These are phyloP conservation scores for Themeda triandra DNA, from an alignment of 176 grass and related monocot species.

Conservation along the genomic window DNA sequence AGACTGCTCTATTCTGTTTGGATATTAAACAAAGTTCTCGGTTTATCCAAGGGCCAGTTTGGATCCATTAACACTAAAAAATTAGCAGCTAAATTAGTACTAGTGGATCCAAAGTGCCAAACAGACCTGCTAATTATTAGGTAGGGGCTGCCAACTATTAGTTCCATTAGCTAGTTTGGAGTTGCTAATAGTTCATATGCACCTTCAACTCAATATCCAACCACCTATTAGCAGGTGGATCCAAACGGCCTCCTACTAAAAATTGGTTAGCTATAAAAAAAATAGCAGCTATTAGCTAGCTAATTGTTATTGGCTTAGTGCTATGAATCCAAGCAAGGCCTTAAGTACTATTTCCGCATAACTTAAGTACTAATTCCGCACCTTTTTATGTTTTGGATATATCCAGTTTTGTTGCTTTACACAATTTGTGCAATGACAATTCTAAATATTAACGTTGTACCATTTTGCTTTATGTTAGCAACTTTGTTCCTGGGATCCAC, in stretches of 20 bases:
- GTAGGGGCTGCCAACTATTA: background rate
- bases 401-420: background rate
- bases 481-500: constrained; percentile 92
- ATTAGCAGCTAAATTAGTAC: background rate
- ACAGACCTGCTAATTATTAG: background rate
- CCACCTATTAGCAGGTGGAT: background rate
- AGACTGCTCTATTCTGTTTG: background rate
- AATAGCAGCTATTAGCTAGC: background rate
- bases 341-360: background rate
- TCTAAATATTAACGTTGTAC: constrained; percentile 9
- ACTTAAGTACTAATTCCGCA: background rate
- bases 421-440: background rate
- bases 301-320: background rate
- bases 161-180: background rate
- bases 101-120: background rate
- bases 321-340: background rate
- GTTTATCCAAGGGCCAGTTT: background rate
- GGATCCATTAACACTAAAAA: background rate
- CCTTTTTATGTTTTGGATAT: background rate
- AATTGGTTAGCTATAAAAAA: too few relatives aligned
- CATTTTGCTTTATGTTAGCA: constrained; percentile 39
- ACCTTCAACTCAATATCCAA: background rate
- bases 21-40: background rate
- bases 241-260: too few relatives aligned
- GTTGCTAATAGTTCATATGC: background rate